Percentiles rank a stretch among this genome's conserved stretches.
phyloP scores from a whole-genome alignment of 345 rosid species.

The Heritiera littoralis region DNA sequence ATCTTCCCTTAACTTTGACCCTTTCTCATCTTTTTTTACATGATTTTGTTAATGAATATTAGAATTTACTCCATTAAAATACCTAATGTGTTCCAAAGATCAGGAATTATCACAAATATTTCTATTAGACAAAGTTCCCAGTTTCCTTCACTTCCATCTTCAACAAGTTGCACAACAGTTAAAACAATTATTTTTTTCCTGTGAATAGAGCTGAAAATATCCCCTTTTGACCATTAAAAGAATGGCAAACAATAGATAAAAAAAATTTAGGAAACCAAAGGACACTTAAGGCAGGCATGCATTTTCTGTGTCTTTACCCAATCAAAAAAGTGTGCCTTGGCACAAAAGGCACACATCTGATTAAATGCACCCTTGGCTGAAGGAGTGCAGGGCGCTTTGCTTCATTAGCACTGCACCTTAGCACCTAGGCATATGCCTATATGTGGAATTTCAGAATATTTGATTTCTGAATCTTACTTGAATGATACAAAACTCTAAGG shows the following conservation, averaged over 20 bases:
- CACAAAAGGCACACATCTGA: not conserved
- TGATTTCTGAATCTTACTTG: too few relatives aligned
- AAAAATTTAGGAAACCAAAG: not conserved
- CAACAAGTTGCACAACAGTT: not conserved
- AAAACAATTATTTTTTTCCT: not conserved
- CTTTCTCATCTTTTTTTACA: too few relatives aligned
- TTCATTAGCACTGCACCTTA: not conserved
- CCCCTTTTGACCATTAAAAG: not conserved
- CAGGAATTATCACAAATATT: not conserved
- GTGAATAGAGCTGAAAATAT: not conserved
- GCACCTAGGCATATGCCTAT: not conserved
- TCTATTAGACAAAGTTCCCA: not conserved
- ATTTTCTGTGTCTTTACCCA: not conserved
- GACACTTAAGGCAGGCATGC: not conserved
- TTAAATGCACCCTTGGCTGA: not conserved
- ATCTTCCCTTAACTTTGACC: too few relatives aligned
- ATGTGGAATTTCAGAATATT: too few relatives aligned
- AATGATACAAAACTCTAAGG: too few relatives aligned
- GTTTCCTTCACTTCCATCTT: not conserved
- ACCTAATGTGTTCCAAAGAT: not conserved
- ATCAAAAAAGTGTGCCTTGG: not conserved
- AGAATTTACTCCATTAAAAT: not conserved
- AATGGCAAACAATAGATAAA: not conserved
- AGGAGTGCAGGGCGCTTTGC: not conserved
- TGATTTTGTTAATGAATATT: not conserved